These are phyloP conservation scores for Gastrodia elata DNA, from an alignment of 106 monocot species.

Conservation along the genomic window DNA sequence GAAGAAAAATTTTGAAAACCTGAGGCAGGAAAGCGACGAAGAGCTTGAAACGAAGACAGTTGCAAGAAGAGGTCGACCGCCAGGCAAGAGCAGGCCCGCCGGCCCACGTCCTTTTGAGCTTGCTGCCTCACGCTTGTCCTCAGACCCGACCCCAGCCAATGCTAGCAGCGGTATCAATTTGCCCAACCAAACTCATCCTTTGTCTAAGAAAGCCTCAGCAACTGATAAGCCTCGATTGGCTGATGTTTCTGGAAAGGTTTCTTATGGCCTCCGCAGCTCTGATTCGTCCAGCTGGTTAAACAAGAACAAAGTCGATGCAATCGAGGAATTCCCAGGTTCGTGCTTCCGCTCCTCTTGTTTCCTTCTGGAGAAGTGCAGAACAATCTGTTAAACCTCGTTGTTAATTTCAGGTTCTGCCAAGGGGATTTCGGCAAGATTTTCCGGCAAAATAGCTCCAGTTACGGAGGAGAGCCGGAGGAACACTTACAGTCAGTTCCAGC, in stretches of 20 bases:
- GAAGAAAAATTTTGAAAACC: slow-evolving; percentile 60
- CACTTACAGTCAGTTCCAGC: slow-evolving; percentile 44
- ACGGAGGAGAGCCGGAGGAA: slow-evolving; percentile 67
- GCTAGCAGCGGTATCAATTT: slow-evolving; percentile 18
- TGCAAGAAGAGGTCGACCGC: slow-evolving; percentile 43
- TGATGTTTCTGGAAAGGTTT: slow-evolving; percentile 13
- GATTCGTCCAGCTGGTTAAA: slow-evolving; percentile 27
- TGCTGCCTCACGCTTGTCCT: slow-evolving; percentile 25
- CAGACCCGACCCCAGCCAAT: slow-evolving; percentile 37
- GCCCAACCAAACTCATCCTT: slow-evolving; percentile 13
- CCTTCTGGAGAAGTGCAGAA: not conserved
- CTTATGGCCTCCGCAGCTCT: slow-evolving; percentile 22
- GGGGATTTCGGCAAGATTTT: slow-evolving; percentile 21
- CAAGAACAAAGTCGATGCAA: slow-evolving; percentile 44
- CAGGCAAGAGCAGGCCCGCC: slow-evolving; percentile 25
- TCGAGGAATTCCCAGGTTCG: slow-evolving; percentile 28
- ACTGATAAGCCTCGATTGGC: slow-evolving; percentile 16
- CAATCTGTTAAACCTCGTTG: not conserved
- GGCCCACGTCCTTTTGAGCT: slow-evolving; percentile 31
- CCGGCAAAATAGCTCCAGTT: slow-evolving; percentile 41
- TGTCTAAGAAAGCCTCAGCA: slow-evolving; percentile 18
- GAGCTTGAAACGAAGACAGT: slow-evolving; percentile 41
- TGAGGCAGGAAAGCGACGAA: slow-evolving; percentile 56
- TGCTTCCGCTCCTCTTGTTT: not conserved
- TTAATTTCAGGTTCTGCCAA: slow-evolving; percentile 40